Evolutionary conservation across 2,329 filamentous ascomycete genomes (phyloP), one percentile per base, ranked within the genome.

Genomic region (Diaporthe citriasiana): DNA sequence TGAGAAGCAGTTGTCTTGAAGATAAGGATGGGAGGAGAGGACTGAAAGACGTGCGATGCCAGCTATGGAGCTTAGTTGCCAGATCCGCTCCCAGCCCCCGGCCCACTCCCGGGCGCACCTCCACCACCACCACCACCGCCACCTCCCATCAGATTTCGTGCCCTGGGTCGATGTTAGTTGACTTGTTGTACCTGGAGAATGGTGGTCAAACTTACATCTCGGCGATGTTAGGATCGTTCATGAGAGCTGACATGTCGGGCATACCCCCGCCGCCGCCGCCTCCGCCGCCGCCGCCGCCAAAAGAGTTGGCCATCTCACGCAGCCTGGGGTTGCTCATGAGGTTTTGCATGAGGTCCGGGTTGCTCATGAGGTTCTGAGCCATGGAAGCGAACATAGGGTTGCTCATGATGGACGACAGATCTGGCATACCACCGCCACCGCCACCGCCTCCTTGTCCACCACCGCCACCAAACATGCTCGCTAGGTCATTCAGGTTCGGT

Each of bases 381-480:
- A 98, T 98, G 85, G 90, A 94, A 68, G 95, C 91, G 86, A 99
- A 97, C 97, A 98, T 98, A 72, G 97, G 97, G 87, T 98, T 99
- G 87, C 88, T 95, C 95, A 98, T 97, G 83, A 99, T 92, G 76
- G 91, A 90, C 77, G 91, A 85, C 33, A 99, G 87, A 83, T 98
- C 96, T 17, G 95, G 95, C 93, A 98, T 97, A 71, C 94, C 94
- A 69, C 85, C 90, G 33, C 85, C 88, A 19, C 85, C 90, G 35
- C 85, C 88, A 19, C 87, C 91, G 33, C 87, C 92, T 27, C 87
- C 90, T 25, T 85, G 88, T 19, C 60, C 79, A 42, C 85, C 88
- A 27, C 87, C 88, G n/a, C 87, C 87, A 53, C 92, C 92, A 77
- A 95, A 87, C 92, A 95, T 93, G 80, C 92, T 88, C 4, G 93